These are phyloP conservation scores for Penicillium alfredii DNA, from an alignment of 495 filamentous ascomycete species.

Conservation along the genomic window DNA sequence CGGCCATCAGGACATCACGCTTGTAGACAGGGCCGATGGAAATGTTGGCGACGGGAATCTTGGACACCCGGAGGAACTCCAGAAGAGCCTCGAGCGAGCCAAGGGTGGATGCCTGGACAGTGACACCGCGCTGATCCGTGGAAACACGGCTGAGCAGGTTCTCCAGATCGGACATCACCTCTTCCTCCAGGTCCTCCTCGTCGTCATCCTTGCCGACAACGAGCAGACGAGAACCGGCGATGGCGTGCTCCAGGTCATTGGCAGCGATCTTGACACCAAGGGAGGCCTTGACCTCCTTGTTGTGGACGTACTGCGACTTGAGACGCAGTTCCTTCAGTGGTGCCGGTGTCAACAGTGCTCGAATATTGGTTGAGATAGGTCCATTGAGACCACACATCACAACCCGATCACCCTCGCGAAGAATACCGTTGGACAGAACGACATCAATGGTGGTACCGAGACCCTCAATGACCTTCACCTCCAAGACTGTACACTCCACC, in stretches of 20 bases:
- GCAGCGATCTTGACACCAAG: conserved; percentile 98
- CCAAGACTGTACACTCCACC: conserved; percentile 94
- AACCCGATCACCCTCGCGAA: conserved; percentile 90
- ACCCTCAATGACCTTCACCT: conserved; percentile 98
- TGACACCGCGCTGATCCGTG: conserved; percentile 87
- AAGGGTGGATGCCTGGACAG: conserved; percentile 94
- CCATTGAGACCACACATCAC: conserved; percentile 94
- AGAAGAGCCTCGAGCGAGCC: conserved; percentile 95
- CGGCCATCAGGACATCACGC: conserved; percentile 95
- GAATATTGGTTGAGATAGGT: conserved; percentile 88
- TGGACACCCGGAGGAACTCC: conserved; percentile 88
- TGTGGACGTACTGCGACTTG: conserved; percentile 93
- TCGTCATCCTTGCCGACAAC: conserved; percentile 94
- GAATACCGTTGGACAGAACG: conserved; percentile 89
- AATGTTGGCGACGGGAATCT: conserved; percentile 96
- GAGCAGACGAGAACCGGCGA: conserved; percentile 90
- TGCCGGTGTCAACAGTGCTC: conserved; percentile 93
- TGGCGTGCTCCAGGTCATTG: conserved; percentile 91
- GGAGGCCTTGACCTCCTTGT: conserved; percentile 98
- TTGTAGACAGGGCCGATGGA: conserved; percentile 98
- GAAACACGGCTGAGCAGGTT: conserved; percentile 84
- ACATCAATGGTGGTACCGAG: conserved; percentile 99
- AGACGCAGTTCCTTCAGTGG: conserved; percentile 91
- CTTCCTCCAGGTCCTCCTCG: conserved; percentile 91
- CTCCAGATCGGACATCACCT: conserved; percentile 93